Evolutionary conservation across 352 stramenopile species (phyloP), one percentile per base, ranked within the genome.

Genomic region (Thraustotheca clavata): DNA sequence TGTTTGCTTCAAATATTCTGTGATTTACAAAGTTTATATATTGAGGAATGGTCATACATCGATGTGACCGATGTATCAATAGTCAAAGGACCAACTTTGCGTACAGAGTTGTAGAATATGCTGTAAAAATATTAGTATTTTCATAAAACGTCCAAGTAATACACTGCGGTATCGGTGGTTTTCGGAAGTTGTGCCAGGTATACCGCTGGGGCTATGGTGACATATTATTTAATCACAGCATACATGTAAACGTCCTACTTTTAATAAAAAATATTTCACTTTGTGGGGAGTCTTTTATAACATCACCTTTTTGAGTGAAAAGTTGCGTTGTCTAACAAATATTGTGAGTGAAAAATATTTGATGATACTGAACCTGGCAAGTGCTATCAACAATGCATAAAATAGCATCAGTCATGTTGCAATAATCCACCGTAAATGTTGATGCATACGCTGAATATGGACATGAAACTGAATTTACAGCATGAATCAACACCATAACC

Each of bases 331-430:
- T n/a, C 39, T 47, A 47, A n/a, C 22, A 47, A 24, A 2, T 24
- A n/a, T 27, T 24, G 27, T 47, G 39, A n/a, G 4, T 47, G n/a
- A 2, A 47, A 24, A 24, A 4, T 47, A 24, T 24, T 2, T 47
- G 39, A 2, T n/a, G 2, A 2, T 4, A 4, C 4, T 20, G 18
- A 27, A 62, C 55, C 3, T 62, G 49, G 55, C 55, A 62, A 36
- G 49, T 33, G 35, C 35, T 62, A 32, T 62, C 55, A 16, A 62
- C 55, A 50, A 62, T 62, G 34, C 55, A 62, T 2, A 62, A 41
- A 48, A 62, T 50, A 26, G 55, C 55, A 2, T 26, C 55, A 41
- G 55, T 38, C 26, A 54, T 38, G 8, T 34, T 48, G 34, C 55
- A 62, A 7, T 36, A 50, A n/a, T 48, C 29, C 24, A 36, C 33